Evolutionary conservation across 352 stramenopile genomes (phyloP).

Genomic region (Phytopythium chamaehyphon): DNA sequence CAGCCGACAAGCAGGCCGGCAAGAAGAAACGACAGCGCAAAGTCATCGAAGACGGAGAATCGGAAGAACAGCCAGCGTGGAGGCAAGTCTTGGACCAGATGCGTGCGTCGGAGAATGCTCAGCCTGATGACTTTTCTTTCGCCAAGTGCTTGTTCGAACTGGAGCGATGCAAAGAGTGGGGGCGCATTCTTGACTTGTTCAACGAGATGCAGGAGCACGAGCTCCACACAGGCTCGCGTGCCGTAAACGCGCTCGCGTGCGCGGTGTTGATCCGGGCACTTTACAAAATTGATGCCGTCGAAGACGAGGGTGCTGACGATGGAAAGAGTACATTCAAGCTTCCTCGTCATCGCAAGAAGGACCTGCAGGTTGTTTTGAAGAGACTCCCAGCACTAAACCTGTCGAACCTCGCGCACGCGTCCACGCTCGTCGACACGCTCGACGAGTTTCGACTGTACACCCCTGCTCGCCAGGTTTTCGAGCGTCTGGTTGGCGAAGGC

Average conservation of each 20-base stretch:
- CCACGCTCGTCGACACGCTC: slow-evolving; percentile 55
- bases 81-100: slow-evolving; percentile 45
- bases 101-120: slow-evolving; percentile 22
- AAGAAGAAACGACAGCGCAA: slow-evolving; percentile 4
- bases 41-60: not conserved
- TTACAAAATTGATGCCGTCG: slow-evolving; percentile 23
- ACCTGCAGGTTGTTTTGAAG: slow-evolving; percentile 45
- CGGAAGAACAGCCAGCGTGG: slow-evolving; percentile 19
- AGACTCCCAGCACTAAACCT: slow-evolving; percentile 35
- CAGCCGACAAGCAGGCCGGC: slow-evolving; percentile 1
- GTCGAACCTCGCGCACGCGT: slow-evolving; percentile 38
- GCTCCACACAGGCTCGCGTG: slow-evolving; percentile 12
- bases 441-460: slow-evolving; percentile 48
- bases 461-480: slow-evolving; percentile 41
- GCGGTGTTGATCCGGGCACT: slow-evolving; percentile 43
- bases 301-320: not conserved
- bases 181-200: slow-evolving; percentile 45
- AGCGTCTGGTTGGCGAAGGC: slow-evolving; percentile 38
- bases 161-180: slow-evolving; percentile 44
- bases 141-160: slow-evolving; percentile 52
- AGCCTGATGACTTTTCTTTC: slow-evolving; percentile 62
- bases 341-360: slow-evolving; percentile 24
- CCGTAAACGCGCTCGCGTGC: slow-evolving; percentile 51
- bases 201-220: slow-evolving; percentile 45
- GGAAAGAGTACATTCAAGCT: slow-evolving; percentile 1